Evolutionary conservation across 257 asterid genomes (phyloP), one percentile per base, ranked within the genome.

Genomic region (Ilex asprella): DNA sequence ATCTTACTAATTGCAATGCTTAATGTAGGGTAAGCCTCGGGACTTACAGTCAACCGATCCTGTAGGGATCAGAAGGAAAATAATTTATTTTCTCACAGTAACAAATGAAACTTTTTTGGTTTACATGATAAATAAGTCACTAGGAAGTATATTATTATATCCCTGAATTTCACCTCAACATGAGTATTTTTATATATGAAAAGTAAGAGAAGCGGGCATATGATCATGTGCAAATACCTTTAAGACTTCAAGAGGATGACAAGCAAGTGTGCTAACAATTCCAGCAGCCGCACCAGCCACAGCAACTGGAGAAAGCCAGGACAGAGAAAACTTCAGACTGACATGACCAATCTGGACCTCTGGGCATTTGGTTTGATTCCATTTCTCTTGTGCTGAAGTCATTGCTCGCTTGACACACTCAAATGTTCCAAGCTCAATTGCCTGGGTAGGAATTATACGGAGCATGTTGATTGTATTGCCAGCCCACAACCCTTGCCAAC

Each of bases 261-360:
- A 91, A 14, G 77, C 96, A 62, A 91, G 94, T 30, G 98, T 91
- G 81, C 98, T 77, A 62, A 73, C 84, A 56, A 91, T 66, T 63
- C 96, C 98, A 73, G 98, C 98, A 59, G 98, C 90, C 9, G 98
- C 98, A 73, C 98, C 96, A 52, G 88, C 98, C 51, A 82, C 87
- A 49, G 98, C 98, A 62, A 83, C 78, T 3, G 96, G 98, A 61
- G 96, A 91, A 64, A 91, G 72, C 96, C 98, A 88, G 14, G 82
- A 78, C 16, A 91, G 78, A 12, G 86, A 75, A 68, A 91, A 73
- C 55, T 55, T 71, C 46, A 88, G 49, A 69, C 63, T 75, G 58
- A 79, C 60, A 73, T 69, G 30, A 62, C 95, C 95, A 55, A 87
- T 68, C 50, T 79, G 86, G 71, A 86, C 41, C 63, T 67, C 70